These are phyloP conservation scores for Priceomyces fermenticarens DNA, from an alignment of 805 yeast genomes.

Conservation along the genomic window DNA sequence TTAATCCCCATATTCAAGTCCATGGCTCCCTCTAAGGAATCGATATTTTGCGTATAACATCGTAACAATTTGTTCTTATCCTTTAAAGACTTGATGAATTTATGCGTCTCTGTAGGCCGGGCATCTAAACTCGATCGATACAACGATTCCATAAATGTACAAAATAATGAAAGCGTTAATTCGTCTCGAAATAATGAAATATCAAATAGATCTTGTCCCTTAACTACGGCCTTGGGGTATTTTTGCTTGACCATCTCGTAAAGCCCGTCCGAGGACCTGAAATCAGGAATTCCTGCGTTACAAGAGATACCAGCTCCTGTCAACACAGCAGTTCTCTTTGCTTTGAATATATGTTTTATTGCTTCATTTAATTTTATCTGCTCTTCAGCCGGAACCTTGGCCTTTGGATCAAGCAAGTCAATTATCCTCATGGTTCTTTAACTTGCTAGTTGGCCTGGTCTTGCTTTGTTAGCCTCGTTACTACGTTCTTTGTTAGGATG, in stretches of 20 bases:
- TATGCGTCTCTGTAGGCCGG: constrained; percentile 80
- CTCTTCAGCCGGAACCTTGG: constrained; percentile 22
- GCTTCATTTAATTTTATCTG: constrained; percentile 36
- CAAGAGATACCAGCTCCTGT: constrained; percentile 98
- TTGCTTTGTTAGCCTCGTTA: too few species aligned
- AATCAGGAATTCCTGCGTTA: constrained; percentile 96
- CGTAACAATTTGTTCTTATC: constrained; percentile 66
- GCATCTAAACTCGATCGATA: constrained; percentile 64
- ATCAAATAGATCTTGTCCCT: constrained; percentile 91
- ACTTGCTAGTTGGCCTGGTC: background rate
- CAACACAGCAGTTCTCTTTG: constrained; percentile 62
- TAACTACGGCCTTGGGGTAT: constrained; percentile 59
- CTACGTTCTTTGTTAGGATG: too few species aligned
- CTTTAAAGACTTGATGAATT: constrained; percentile 60
- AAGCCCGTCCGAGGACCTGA: constrained; percentile 79
- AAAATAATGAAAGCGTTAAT: constrained; percentile 67
- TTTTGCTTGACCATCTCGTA: constrained; percentile 68
- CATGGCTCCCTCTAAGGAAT: constrained; percentile 71
- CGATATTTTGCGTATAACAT: constrained; percentile 95
- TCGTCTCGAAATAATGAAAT: constrained; percentile 72
- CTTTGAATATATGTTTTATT: constrained; percentile 42
- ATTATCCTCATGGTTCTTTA: constrained; percentile 32
- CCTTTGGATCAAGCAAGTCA: constrained; percentile 15
- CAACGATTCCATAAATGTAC: constrained; percentile 83
- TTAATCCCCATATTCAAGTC: constrained; percentile 61